Percentiles rank a stretch among this genome's conserved stretches.
These are phyloP conservation scores for Tolypocladium sp. DNA, from an alignment of 2,329 filamentous ascomycete species.

Conservation along the genomic window DNA sequence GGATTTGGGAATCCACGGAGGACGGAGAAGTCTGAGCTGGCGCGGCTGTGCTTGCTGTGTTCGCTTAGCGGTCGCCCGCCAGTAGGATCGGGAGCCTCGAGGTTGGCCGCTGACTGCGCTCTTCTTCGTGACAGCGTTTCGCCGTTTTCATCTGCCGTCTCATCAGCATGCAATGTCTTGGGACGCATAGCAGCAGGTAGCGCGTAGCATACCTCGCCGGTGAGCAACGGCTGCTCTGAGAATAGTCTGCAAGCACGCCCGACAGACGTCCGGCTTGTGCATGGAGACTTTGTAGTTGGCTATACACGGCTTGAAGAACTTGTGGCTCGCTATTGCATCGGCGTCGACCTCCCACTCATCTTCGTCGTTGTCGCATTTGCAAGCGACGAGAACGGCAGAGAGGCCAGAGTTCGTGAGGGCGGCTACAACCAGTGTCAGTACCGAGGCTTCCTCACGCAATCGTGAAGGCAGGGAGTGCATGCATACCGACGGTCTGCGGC, in stretches of 20 bases:
- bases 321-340: slow-evolving; percentile 50
- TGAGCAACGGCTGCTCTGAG: slow-evolving; percentile 60
- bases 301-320: slow-evolving; percentile 59
- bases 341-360: slow-evolving; percentile 63
- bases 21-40: slow-evolving; percentile 61
- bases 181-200: background rate
- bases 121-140: slow-evolving; percentile 41
- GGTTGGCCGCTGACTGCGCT: slow-evolving; percentile 52
- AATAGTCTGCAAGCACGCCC: slow-evolving; percentile 67
- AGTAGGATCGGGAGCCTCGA: slow-evolving; percentile 44
- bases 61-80: slow-evolving; percentile 46
- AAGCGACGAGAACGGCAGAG: slow-evolving; percentile 74
- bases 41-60: slow-evolving; percentile 58
- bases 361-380: slow-evolving; percentile 77
- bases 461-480: slow-evolving; percentile 3
- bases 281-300: slow-evolving; percentile 66
- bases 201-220: slow-evolving; percentile 52
- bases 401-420: slow-evolving; percentile 63
- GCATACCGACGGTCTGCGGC: slow-evolving; percentile 64
- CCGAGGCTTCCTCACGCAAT: background rate
- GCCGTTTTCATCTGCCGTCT: slow-evolving; percentile 25
- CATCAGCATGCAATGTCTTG: background rate
- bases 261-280: slow-evolving; percentile 61
- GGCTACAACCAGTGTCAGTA: slow-evolving; percentile 37
- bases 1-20: slow-evolving; percentile 43